Evolutionary conservation across 2,329 filamentous ascomycete species (phyloP), one percentile per base, ranked within the genome.

Genomic region (Fusarium sp.): DNA sequence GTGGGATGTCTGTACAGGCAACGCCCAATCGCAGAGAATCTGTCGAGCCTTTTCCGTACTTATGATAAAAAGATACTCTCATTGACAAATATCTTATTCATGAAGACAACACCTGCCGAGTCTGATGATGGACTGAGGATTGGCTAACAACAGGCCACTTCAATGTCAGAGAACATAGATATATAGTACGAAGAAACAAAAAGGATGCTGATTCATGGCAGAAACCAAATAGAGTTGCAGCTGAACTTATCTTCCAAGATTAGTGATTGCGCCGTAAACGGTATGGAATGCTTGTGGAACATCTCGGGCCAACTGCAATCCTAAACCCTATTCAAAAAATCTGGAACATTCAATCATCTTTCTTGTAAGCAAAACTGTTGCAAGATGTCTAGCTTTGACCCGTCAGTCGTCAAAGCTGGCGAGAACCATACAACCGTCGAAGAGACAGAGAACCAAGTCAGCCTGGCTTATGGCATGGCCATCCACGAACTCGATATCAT

Each of bases 371-470:
- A 40, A 13, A 31, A 18, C 6, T n/a, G 5, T 40, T 30, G 2
- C 47, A 38, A 18, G 8, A 70, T 70, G 58, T 64, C 47, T 31
- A 51, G 49, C 20, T 70, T 61, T 28, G 67, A 67, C 23, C 67
- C 66, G 23, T 70, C 67, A 6, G 38, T 64, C 16, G 51, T 54
- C 15, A 64, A 67, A 33, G 30, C 58, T 18, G 61, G 64, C 13
- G 70, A 72, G 31, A 52, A 54, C 23, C 49, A 38, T 36, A 64
- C 37, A 20, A 64, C 61, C 4, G 42, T 65, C 36, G 57, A 56
- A 16, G 44, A 68, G 12, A 53, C 64, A 31, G 69, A 71, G 51
- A 47, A 28, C 12, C 52, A 70, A 31, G 69, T 71, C 30, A 70
- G 64, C 18, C 28, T 65, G 33, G 69, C 69, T 4, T 71, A 69